Evolutionary conservation across 441 rosid genomes (phyloP), one percentile per base, ranked within the genome.

Genomic region (Dalechampia spathulata): DNA sequence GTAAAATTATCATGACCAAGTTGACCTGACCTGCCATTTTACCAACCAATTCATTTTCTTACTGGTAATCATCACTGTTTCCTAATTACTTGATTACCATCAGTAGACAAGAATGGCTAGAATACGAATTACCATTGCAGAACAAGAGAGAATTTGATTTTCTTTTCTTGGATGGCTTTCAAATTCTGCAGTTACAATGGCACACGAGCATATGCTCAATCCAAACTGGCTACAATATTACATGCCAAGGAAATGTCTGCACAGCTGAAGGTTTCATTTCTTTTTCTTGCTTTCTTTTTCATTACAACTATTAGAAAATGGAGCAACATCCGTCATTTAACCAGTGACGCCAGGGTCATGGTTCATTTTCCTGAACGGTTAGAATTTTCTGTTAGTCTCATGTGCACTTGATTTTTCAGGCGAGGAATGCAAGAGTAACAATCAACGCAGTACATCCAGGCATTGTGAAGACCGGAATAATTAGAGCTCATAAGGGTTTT

Each of bases 361-460:
- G n/a, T n/a, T n/a, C n/a, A n/a, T n/a, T n/a, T n/a, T n/a, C n/a
- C n/a, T n/a, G n/a, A n/a, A n/a, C n/a, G n/a, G n/a, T n/a, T n/a
- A n/a, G n/a, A n/a, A n/a, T n/a, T n/a, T n/a, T n/a, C n/a, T n/a
- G n/a, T n/a, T n/a, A n/a, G n/a, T n/a, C n/a, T 30, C 34, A 30
- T 30, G 4, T 3, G 8, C 34, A 3, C 34, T 30, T 30, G 34
- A 30, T 30, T 30, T 30, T 30, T 30, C 86, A 92, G 98, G 86
- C 82, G 8, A 86, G 74, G 66, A 75, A 83, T 63, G 96, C 95
- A 52, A 72, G 74, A 44, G 86, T 92, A 21, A 81, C 83, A 12
- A 82, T 88, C 48, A 92, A 88, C 58, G 90, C 94, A 25, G 94
- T 88, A 32, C 98, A 92, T 64, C 98, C 98, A 46, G 98, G 98